Evolutionary conservation across 164 flowering plant species (phyloP).

Genomic region (Umbellularia californica): DNA sequence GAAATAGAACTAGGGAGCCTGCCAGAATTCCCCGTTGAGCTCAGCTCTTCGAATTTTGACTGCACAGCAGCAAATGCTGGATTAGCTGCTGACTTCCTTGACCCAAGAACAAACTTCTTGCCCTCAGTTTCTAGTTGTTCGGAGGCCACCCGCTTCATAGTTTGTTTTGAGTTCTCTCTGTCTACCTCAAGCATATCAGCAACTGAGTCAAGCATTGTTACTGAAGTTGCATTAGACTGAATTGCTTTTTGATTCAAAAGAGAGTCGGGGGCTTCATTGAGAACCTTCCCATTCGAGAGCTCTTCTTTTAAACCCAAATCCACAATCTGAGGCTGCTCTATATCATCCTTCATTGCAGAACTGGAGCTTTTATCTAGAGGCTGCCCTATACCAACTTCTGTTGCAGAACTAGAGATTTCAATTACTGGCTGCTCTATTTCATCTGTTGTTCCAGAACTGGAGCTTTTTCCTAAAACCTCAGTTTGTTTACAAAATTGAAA

Average conservation of each 20-base stretch:
- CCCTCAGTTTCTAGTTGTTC: conserved; percentile 54
- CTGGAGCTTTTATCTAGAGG: conserved; percentile 1
- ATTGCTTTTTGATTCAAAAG: conserved; percentile 13
- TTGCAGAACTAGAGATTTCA: too few relatives aligned
- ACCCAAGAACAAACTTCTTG: conserved; percentile 43
- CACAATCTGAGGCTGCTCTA: conserved; percentile 8
- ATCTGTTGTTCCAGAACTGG: too few relatives aligned
- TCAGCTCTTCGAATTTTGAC: conserved; percentile 74
- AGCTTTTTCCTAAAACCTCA: conserved; percentile 2
- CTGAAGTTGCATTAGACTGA: conserved; percentile 20
- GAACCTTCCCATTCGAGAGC: conserved; percentile 2
- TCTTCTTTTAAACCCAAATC: conserved; percentile 19
- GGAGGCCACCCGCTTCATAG: conserved; percentile 41
- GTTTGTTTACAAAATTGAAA: conserved; percentile 24
- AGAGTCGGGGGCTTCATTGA: conserved; percentile 3
- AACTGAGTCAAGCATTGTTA: conserved; percentile 15
- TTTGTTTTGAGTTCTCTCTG: conserved; percentile 33
- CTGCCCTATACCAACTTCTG: conserved; percentile 1
- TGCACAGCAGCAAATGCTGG: conserved; percentile 74
- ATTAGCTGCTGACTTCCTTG: conserved; percentile 53
- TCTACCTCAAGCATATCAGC: conserved; percentile 30
- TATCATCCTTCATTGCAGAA: conserved; percentile 19
- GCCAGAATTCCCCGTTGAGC: conserved; percentile 33
- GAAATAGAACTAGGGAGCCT: conserved; percentile 28
- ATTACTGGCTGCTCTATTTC: too few relatives aligned